phyloP scores from a whole-genome alignment of 768 basidiomycete species.

The Pisolithus orientalis region DNA sequence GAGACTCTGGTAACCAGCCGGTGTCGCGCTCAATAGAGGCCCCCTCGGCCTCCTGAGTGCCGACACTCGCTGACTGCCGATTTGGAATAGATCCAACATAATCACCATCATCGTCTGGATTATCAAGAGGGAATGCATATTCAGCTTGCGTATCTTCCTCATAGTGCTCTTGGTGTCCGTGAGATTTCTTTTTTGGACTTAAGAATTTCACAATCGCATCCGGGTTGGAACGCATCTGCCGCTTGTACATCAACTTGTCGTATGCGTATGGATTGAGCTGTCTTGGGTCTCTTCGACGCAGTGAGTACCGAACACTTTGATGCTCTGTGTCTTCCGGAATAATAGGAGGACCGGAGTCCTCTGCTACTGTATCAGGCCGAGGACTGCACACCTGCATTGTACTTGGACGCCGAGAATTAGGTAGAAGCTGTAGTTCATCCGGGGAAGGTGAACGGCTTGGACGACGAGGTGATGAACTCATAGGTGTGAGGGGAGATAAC shows the following conservation, averaged over 20 bases:
- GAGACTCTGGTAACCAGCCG: constrained; percentile 29
- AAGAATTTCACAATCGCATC: constrained; percentile 60
- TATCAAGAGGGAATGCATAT: constrained; percentile 17
- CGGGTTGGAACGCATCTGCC: constrained; percentile 45
- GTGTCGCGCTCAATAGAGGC: constrained; percentile 1
- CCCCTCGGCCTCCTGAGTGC: not conserved
- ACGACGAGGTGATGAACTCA: constrained; percentile 10
- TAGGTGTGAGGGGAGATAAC: constrained; percentile 19
- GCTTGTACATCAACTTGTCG: constrained; percentile 49
- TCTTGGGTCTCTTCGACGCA: constrained; percentile 47
- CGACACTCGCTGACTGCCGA: constrained; percentile 4
- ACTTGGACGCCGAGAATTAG: constrained; percentile 2
- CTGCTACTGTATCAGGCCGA: not conserved
- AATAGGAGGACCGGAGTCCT: not conserved
- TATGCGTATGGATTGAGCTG: constrained; percentile 60
- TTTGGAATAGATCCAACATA: constrained; percentile 14
- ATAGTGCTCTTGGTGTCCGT: constrained; percentile 20
- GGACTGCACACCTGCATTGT: not conserved
- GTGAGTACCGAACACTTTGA: constrained; percentile 37
- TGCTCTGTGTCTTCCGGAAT: constrained; percentile 13
- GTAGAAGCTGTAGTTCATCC: constrained; percentile 16
- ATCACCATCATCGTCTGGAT: constrained; percentile 21
- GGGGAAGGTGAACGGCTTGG: constrained; percentile 13
- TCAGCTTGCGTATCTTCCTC: constrained; percentile 29
- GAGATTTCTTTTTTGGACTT: constrained; percentile 27